A percentile compares a stretch with the other conserved stretches of the same genome.
These are phyloP conservation scores for Fusarium albosuccineum DNA, from an alignment of 2,329 filamentous ascomycete species.

Conservation along the genomic window DNA sequence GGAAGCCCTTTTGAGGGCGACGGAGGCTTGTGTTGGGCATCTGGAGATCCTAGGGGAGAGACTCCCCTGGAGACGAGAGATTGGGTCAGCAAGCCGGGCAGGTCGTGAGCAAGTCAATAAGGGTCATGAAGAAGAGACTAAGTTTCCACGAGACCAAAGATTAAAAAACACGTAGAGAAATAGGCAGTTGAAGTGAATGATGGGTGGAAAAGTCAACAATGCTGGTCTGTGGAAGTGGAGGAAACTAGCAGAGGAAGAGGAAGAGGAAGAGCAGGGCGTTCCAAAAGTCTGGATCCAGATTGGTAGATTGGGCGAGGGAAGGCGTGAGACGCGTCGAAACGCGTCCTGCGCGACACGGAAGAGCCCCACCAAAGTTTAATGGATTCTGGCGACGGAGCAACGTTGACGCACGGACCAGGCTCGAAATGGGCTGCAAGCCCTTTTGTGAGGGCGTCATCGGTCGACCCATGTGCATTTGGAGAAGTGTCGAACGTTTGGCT, in stretches of 20 bases:
- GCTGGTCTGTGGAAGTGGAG: conserved; percentile 29
- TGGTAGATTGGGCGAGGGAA: conserved; percentile 37
- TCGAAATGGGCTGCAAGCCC: conserved; percentile 21
- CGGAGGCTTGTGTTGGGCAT: conserved; percentile 73
- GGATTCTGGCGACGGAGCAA: conserved; percentile 41
- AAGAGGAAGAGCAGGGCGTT: conserved; percentile 30
- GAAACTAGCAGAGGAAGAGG: conserved; percentile 33
- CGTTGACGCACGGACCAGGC: conserved; percentile 39
- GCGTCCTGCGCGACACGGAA: conserved; percentile 48
- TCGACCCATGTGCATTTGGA: conserved; percentile 41
- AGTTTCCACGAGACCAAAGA: conserved; percentile 2
- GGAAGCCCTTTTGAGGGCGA: conserved; percentile 75
- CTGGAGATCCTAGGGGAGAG: conserved; percentile 36
- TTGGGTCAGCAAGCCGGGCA: conserved; percentile 41
- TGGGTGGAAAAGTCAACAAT: conserved; percentile 39
- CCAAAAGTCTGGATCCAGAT: conserved; percentile 44
- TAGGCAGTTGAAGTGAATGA: conserved; percentile 18
- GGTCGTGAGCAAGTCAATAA: conserved; percentile 20
- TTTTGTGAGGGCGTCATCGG: conserved; percentile 45
- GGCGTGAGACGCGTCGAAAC: conserved; percentile 50
- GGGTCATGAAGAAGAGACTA: conserved; percentile 33
- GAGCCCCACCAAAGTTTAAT: conserved; percentile 50
- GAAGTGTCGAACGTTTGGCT: conserved; percentile 24
- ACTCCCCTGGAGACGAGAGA: conserved; percentile 31
- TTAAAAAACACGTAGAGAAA: conserved; percentile 13